Evolutionary conservation across 495 filamentous ascomycete species (phyloP).

Genomic region (Penicillium odoratum): DNA sequence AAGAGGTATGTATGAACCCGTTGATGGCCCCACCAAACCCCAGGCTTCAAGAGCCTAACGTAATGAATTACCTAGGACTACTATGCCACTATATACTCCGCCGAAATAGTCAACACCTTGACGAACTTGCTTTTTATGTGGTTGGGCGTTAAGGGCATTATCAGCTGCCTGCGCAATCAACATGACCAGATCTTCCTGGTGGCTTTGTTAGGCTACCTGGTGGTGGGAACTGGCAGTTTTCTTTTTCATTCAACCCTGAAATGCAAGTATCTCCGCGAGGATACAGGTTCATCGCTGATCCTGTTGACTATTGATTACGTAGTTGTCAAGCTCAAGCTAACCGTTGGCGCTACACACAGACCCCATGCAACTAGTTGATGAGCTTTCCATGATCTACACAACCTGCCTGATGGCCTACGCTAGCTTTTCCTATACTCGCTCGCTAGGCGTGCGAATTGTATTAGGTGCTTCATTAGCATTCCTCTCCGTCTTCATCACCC

Average conservation of each 20-base stretch:
- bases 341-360: constrained; percentile 51
- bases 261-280: constrained; percentile 51
- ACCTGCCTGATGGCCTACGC: constrained; percentile 92
- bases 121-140: constrained; percentile 82
- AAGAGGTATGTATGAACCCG: constrained; percentile 67
- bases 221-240: constrained; percentile 81
- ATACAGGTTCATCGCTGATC: neutral
- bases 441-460: constrained; percentile 50
- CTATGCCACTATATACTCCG: constrained; percentile 60
- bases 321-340: constrained; percentile 12
- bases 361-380: constrained; percentile 96
- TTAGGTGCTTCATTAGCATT: constrained; percentile 62
- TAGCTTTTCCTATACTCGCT: constrained; percentile 72
- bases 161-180: constrained; percentile 64
- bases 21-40: constrained; percentile 2
- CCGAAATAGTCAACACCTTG: constrained; percentile 68
- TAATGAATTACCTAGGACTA: constrained; percentile 48
- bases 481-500: constrained; percentile 77
- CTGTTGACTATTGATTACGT: neutral
- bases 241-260: constrained; percentile 81
- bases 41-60: neutral
- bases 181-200: constrained; percentile 75
- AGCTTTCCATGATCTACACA: constrained; percentile 97
- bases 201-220: constrained; percentile 69
- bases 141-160: constrained; percentile 70